Evolutionary conservation across 352 stramenopile species (phyloP), one percentile per base, ranked within the genome.

Genomic region (Phytophthora pseudosyringae): DNA sequence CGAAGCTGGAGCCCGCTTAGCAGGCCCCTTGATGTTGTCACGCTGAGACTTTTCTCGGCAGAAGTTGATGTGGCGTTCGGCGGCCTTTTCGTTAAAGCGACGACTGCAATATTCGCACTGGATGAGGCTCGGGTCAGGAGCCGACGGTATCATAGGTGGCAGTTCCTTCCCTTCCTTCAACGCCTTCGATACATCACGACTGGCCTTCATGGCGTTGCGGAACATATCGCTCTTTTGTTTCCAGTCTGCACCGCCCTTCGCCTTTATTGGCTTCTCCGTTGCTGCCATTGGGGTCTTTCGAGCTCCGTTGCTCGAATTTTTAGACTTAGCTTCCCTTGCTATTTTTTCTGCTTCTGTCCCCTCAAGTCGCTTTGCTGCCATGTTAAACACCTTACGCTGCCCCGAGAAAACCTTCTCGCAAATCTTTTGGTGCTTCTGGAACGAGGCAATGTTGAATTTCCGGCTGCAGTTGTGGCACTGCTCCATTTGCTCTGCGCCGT

Each of bases 1-100:
- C 26, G 73, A 43, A 48, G 43, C 56, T n/a, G 72, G 52, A 3
- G 68, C 57, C 54, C 83, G 84, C 59, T 88, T 88, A 9, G 63
- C 40, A 12, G 73, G 61, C 3, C 45, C 64, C 46, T 73, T 86
- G 10, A 83, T 75, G 25, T 54, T 83, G 29, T 80, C 73, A 12
- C 81, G 77, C 66, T 89, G 79, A 4, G 82, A 72, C 56, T 92
- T 97, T 63, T 97, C 86, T 62, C 92, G 84, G 64, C 94, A 98
- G 59, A 95, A 91, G 15, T 91, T 72, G 54, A 98, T 98, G 66
- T 98, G 94, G 3, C 94, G 76, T 47, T 98, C 93, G 1, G 91
- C 94, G 0, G 94, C 93, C 29, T 88, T 88, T 33, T 98, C 88
- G 59, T 98, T 98, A 66, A 98, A 98, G 16, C 83, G 81, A 9